Evolutionary conservation across 1,139 yeast genomes (phyloP).

Genomic region (Saccharomyces hybrid): DNA sequence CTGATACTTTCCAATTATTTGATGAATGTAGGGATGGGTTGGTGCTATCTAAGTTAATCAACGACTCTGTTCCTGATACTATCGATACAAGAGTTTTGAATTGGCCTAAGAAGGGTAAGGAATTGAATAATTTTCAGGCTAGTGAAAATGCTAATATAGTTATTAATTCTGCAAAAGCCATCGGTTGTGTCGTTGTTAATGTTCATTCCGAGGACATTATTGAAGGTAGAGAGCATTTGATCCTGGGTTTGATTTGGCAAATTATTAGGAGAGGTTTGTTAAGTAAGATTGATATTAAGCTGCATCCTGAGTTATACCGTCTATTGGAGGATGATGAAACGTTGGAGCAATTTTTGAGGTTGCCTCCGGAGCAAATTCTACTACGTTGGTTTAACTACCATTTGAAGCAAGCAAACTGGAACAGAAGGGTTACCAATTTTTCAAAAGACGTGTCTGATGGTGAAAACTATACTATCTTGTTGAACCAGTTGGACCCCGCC

Average conservation of each 20-base stretch:
- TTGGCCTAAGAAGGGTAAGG: conserved; percentile 71
- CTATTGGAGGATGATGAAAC: conserved; percentile 94
- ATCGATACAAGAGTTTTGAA: conserved; percentile 96
- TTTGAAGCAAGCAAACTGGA: conserved; percentile 86
- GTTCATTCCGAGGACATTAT: conserved; percentile 96
- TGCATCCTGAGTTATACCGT: conserved; percentile 94
- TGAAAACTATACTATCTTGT: conserved; percentile 83
- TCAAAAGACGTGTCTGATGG: conserved; percentile 87
- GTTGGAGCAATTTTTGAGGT: conserved; percentile 86
- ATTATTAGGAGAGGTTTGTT: conserved; percentile 92
- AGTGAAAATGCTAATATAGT: conserved; percentile 96
- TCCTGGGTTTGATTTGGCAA: conserved; percentile 96
- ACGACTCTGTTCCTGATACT: conserved; percentile 96
- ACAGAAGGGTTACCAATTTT: conserved; percentile 78
- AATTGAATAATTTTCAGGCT: conserved; percentile 90
- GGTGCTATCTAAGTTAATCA: conserved; percentile 84
- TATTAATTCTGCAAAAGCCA: conserved; percentile 95
- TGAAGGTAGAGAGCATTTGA: conserved; percentile 93
- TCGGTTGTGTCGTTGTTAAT: conserved; percentile 95
- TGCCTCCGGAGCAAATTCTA: conserved; percentile 96
- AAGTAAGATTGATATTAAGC: conserved; percentile 88
- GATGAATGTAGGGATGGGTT: conserved; percentile 97
- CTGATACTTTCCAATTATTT: conserved; percentile 89
- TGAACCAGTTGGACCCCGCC: conserved; percentile 83
- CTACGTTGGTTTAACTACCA: conserved; percentile 97